Evolutionary conservation across 176 grass and related monocot species (phyloP).

Genomic region (Otatea glauca): DNA sequence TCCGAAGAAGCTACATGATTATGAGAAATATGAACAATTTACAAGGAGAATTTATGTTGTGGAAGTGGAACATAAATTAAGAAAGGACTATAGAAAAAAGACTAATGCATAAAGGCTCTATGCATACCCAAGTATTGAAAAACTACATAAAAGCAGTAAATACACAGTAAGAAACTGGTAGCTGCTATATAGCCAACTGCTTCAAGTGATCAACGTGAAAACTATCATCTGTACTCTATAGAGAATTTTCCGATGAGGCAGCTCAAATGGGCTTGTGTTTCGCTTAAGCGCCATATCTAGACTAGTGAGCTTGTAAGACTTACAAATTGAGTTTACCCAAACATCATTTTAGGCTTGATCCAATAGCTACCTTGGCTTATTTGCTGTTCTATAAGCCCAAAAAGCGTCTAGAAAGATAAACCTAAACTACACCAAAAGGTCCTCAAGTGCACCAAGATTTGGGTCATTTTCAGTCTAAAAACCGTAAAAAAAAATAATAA

Average conservation of each 20-base stretch:
- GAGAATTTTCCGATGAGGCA: not conserved
- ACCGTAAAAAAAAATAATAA: not conserved
- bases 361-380: slow-evolving; percentile 13
- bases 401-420: slow-evolving; percentile 11
- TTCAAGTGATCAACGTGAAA: slow-evolving; percentile 13
- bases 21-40: slow-evolving; percentile 38
- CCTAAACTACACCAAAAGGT: not conserved
- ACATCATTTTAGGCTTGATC: slow-evolving; percentile 26
- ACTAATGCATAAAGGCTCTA: not conserved
- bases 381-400: slow-evolving; percentile 10
- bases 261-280: slow-evolving; percentile 13
- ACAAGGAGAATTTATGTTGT: not conserved
- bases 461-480: slow-evolving; percentile 16
- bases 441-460: slow-evolving; percentile 6
- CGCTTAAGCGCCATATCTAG: not conserved
- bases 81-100: not conserved
- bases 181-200: slow-evolving; percentile 15
- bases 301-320: slow-evolving; percentile 22
- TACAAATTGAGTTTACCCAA: not conserved
- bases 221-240: not conserved
- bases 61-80: slow-evolving; percentile 24
- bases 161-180: not conserved
- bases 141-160: not conserved
- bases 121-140: not conserved
- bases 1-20: slow-evolving; percentile 78